Evolutionary conservation across 2,329 filamentous ascomycete species (phyloP), one percentile per base, ranked within the genome.

Genomic region (Xylaria sp.): DNA sequence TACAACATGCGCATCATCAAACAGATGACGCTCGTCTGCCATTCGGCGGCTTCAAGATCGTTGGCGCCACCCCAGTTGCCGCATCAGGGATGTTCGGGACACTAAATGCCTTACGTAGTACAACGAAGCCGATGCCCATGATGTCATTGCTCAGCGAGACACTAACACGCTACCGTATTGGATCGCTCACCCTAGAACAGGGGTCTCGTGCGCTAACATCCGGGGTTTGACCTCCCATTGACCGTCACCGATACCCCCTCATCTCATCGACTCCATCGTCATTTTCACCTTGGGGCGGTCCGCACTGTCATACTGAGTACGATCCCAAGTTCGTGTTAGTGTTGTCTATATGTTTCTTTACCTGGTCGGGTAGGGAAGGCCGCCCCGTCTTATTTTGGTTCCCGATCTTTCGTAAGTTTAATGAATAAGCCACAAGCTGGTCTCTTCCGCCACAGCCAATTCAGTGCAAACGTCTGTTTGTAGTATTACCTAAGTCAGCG

Each of bases 61-160:
- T 57, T 57, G 23, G 31, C 25, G 28, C 36, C 39, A 8, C n/a
- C 5, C 52, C 28, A 43, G 41, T 36, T 36, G 41, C 3, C 6
- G 41, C 41, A 46, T 46, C 41, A n/a, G 15, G 41, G 41, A 46
- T 46, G 6, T 39, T 41, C 28, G 13, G 13, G 23, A 43, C 25
- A 58, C 33, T 23, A 7, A 43, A 39, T 31, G 28, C 57, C 43
- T 31, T 33, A 20, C n/a, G n/a, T n/a, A n/a, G n/a, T n/a, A n/a
- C 33, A 43, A 20, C 28, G 20, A 61, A 33, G 31, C 46, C 10
- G 46, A 59, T 15, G 13, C 41, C 41, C 43, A 67, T 63, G 64
- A 70, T 66, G 68, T 70, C 68, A 70, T 64, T 33, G 58, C 48
- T 64, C 41, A 39, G 59, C 28, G 20, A 52, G 33, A 56, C 28